Conservation (phyloP, 176 grass and related monocot genomes). For the Lolium rigidum region DNA sequence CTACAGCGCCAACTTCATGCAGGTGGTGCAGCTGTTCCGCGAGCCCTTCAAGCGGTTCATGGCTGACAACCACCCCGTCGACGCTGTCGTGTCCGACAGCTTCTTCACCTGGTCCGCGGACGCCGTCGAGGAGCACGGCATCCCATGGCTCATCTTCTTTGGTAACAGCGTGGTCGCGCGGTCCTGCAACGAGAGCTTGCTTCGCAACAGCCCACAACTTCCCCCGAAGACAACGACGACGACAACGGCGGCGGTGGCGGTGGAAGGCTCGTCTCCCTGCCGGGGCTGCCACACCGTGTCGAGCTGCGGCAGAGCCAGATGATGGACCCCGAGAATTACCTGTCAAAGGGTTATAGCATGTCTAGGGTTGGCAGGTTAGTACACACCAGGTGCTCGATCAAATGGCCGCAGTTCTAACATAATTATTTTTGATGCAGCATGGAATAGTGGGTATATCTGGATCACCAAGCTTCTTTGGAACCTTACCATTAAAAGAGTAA, state of each 20-base stretch:
- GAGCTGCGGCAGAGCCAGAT: not conserved
- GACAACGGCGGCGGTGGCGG: no score
- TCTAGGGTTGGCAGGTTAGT: no score
- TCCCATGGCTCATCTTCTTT: not conserved
- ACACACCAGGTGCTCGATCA: no score
- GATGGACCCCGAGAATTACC: not conserved
- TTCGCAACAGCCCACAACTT: not conserved
- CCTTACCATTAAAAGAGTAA: no score
- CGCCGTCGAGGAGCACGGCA: not conserved
- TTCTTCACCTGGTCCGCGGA: not conserved
- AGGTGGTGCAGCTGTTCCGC: not conserved
- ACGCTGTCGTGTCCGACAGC: not conserved
- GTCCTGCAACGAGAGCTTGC: not conserved
- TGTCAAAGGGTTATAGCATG: no score
- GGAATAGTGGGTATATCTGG: no score
- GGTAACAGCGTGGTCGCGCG: not conserved
- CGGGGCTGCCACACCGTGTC: not conserved
- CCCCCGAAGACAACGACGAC: no score
- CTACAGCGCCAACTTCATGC: not conserved
- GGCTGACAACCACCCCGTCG: not conserved
- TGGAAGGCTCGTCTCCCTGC: not conserved
- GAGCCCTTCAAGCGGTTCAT: not conserved
- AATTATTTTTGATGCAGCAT: no score
- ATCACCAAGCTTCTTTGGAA: no score
- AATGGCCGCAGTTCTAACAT: no score